These are phyloP conservation scores for Truncatella angustata DNA, from an alignment of 2,329 filamentous ascomycete species.

Conservation along the genomic window DNA sequence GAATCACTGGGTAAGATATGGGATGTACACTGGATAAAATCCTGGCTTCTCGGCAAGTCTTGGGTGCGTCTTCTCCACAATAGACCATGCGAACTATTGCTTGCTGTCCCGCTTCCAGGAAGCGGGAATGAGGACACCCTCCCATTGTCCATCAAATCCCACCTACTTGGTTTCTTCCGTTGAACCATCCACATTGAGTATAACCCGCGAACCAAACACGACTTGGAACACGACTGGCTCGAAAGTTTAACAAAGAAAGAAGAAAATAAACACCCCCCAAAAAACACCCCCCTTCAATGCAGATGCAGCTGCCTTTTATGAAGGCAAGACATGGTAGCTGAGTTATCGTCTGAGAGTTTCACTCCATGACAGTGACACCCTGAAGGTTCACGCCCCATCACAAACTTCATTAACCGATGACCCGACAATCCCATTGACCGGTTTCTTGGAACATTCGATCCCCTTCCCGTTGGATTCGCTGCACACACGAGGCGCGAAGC, in stretches of 20 bases:
- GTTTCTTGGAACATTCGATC: constrained; percentile 3
- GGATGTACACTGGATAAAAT: too few species aligned
- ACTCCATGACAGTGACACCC: neutral
- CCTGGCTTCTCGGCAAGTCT: too few species aligned
- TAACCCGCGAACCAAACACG: too few species aligned
- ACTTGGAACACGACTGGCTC: too few species aligned
- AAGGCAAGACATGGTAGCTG: neutral
- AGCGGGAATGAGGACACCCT: neutral
- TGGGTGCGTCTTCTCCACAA: neutral
- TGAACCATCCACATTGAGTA: too few species aligned
- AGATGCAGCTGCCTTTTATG: neutral
- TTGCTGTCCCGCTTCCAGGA: constrained; percentile 1
- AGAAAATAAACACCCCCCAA: too few species aligned
- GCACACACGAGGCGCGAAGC: neutral
- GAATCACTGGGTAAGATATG: neutral
- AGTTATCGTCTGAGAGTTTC: neutral
- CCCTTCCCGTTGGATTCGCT: constrained; percentile 1
- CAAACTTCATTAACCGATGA: too few species aligned
- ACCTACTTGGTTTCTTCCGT: neutral
- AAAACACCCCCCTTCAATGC: neutral
- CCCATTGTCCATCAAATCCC: neutral
- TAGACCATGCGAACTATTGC: neutral
- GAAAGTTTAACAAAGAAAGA: too few species aligned
- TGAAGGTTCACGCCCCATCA: too few species aligned
- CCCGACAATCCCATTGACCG: constrained; percentile 6